Evolutionary conservation across 495 filamentous ascomycete genomes (phyloP), one percentile per base, ranked within the genome.

Genomic region (Aspergillus ostianus): DNA sequence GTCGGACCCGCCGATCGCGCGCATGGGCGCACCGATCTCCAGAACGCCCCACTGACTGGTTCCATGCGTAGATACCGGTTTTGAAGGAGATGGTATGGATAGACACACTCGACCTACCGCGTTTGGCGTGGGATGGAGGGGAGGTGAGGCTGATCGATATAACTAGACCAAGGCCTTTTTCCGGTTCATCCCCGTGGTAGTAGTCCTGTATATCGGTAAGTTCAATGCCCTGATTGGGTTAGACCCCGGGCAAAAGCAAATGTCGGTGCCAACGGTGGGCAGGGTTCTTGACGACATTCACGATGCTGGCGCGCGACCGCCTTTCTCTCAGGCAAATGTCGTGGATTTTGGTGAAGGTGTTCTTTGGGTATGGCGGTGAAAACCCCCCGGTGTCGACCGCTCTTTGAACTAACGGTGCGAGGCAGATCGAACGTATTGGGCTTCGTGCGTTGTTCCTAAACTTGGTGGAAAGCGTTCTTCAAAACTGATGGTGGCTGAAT

Each of bases 201-300:
- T 89, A 50, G 85, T 97, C 56, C 75, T 96, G 62, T 96, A 95
- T 67, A 67, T 89, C 47, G 85, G 85, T 87, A 68, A 15, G 36
- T 61, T 61, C 64, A 57, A 59, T 45, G 59, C 46, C 20, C 23
- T 30, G 26, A 23, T 27, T 19, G 12, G 54, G 44, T 17, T 17
- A 26, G 27, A 30, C 41, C 7, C 18, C 21, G 23, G 29, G 27
- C 23, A n/a, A 56, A 29, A 21, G 23, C 9, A 48, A 27, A 8
- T 9, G 26, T 18, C 46, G 29, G 19, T 18, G 51, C 36, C 30
- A 63, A 50, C 27, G 23, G 23, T 53, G 56, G 54, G 57, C 62
- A 89, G 92, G 93, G 59, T 98, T 97, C 76, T 75, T 97, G 27
- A 96, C 93, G 0, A 97, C 92, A 0, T 97, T 97, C 67, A 88